Conservation (phyloP, 108 stramenopile species). For the Skeletonema tropicum region DNA sequence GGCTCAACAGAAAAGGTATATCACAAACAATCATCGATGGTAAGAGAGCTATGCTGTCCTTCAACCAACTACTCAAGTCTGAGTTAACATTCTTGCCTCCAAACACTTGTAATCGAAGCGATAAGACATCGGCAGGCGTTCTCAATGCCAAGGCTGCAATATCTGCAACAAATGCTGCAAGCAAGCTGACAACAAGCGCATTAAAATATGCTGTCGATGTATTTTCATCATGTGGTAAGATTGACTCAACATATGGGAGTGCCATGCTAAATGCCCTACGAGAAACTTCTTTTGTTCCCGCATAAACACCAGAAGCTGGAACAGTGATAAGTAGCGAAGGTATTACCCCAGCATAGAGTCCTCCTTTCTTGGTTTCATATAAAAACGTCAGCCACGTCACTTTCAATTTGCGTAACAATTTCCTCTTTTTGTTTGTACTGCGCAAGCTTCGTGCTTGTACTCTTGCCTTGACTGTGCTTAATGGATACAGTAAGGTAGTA, state of each 20-base stretch:
- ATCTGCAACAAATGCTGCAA: slow-evolving; percentile 67
- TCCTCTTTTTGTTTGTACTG: slow-evolving; percentile 23
- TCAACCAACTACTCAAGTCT: slow-evolving; percentile 69
- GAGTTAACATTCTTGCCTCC: slow-evolving; percentile 47
- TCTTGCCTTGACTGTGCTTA: slow-evolving; percentile 75
- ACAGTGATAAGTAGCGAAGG: slow-evolving; percentile 75
- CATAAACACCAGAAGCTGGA: slow-evolving; percentile 83
- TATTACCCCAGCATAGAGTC: slow-evolving; percentile 73
- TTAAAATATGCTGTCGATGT: slow-evolving; percentile 14
- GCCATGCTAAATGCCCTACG: slow-evolving; percentile 58
- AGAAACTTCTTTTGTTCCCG: slow-evolving; percentile 76
- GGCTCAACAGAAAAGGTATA: slow-evolving; percentile 71
- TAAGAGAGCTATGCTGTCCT: slow-evolving; percentile 62
- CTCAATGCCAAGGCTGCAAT: slow-evolving; percentile 69
- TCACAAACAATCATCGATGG: slow-evolving; percentile 59
- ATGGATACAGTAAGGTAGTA: slow-evolving; percentile 70
- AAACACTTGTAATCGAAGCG: slow-evolving; percentile 69
- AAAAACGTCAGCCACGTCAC: slow-evolving; percentile 51
- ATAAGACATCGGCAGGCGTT: slow-evolving; percentile 75
- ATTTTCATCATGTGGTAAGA: slow-evolving; percentile 7
- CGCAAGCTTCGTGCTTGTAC: slow-evolving; percentile 60
- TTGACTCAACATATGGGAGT: slow-evolving; percentile 9
- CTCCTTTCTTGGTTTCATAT: slow-evolving; percentile 60
- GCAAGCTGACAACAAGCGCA: slow-evolving; percentile 44
- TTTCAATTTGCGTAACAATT: slow-evolving; percentile 38